phyloP scores from a whole-genome alignment of 495 filamentous ascomycete genomes.

The Collariella sp. region DNA sequence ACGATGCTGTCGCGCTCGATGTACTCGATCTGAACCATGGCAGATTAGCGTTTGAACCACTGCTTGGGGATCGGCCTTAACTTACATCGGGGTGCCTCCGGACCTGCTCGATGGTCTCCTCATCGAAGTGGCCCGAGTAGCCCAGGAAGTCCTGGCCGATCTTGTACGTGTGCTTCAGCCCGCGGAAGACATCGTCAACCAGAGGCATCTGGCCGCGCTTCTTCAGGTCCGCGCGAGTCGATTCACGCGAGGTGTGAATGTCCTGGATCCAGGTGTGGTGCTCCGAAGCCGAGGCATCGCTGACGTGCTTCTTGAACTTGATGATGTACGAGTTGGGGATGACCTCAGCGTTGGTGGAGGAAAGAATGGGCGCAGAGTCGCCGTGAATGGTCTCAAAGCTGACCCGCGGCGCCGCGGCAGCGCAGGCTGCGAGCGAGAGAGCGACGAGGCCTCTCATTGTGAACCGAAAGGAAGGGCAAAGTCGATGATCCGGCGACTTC shows the following conservation, averaged over 20 bases:
- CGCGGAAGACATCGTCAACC: constrained; percentile 61
- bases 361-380: constrained; percentile 80
- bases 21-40: constrained; percentile 70
- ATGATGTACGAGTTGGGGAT: constrained; percentile 93
- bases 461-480: constrained; percentile 29
- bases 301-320: constrained; percentile 95
- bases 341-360: constrained; percentile 59
- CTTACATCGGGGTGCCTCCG: constrained; percentile 96
- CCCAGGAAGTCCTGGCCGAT: constrained; percentile 75
- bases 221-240: constrained; percentile 63
- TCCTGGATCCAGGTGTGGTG: constrained; percentile 93
- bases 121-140: constrained; percentile 95
- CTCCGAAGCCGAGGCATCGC: constrained; percentile 50
- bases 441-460: constrained; percentile 68
- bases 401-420: constrained; percentile 66
- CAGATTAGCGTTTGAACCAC: constrained; percentile 9
- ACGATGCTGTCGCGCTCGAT: constrained; percentile 92
- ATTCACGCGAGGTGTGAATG: constrained; percentile 56
- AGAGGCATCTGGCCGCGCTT: constrained; percentile 79
- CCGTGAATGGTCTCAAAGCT: constrained; percentile 72
- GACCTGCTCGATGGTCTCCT: constrained; percentile 84
- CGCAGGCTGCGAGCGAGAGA: constrained; percentile 58
- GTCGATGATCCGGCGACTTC: constrained; percentile 39
- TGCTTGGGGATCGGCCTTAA: constrained; percentile 18
- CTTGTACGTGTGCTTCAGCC: constrained; percentile 92